phyloP scores from a whole-genome alignment of 2,329 filamentous ascomycete genomes.

The Orbilia javanica region DNA sequence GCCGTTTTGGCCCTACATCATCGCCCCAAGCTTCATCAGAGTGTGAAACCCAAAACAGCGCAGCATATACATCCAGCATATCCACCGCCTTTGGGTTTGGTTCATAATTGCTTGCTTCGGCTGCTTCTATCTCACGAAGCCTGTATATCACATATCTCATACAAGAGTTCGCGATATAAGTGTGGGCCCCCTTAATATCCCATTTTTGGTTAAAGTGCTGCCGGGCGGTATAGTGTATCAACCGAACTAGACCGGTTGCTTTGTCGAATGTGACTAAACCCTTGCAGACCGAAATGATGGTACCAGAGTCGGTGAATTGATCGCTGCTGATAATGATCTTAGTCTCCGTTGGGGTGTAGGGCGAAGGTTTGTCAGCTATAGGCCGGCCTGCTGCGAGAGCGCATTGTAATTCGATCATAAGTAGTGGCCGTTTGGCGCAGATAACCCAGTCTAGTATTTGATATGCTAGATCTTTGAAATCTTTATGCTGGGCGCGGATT shows the following conservation, averaged over 20 bases:
- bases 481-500: constrained; percentile 1
- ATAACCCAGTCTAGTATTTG: constrained; percentile 10
- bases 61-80: too few relatives aligned
- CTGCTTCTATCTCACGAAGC: too few relatives aligned
- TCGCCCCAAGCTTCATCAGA: too few relatives aligned
- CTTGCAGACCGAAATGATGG: constrained; percentile 59
- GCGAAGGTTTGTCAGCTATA: neutral
- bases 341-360: neutral
- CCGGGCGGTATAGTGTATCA: constrained; percentile 63
- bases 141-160: too few relatives aligned
- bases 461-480: neutral
- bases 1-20: too few relatives aligned
- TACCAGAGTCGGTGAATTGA: neutral
- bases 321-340: neutral
- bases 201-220: constrained; percentile 60
- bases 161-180: constrained; percentile 11
- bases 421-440: neutral
- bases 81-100: too few relatives aligned
- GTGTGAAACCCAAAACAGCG: too few relatives aligned
- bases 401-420: neutral
- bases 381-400: neutral
- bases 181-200: neutral
- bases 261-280: constrained; percentile 62
- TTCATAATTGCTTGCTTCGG: too few relatives aligned
- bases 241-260: constrained; percentile 60